Base-by-base conservation (phyloP, 129 eudicot genomes). In the Helianthus tuberosus region DNA sequence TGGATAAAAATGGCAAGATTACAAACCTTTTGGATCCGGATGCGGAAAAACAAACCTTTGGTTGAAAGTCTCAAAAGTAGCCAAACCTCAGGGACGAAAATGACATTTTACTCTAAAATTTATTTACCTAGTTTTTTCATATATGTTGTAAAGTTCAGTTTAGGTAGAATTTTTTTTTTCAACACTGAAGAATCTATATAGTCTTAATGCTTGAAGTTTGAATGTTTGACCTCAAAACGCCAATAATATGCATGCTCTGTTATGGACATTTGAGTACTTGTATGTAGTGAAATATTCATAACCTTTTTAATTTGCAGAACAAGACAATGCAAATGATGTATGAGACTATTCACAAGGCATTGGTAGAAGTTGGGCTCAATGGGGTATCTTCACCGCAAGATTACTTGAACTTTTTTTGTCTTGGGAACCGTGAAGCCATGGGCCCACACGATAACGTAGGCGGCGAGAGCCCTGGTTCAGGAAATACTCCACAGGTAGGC, bases 291-390 rank as follows among this genome's bases (percentile, higher is more conserved):
- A 63, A 41, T 25, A 15, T 38, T 2, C 65, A 54, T 23, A 41
- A 66, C 17, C 39, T 72, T 71, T 8, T 64, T 8, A 71, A 32
- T 44, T 73, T 66, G 47, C 89, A 93, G 97, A 81, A 93, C 49
- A 93, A 90, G 80, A 93, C 98, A 23, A 93, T 93, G 96, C 96
- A 89, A 93, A 93, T 93, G 98, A 93, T 93, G 98, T 93, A 93
- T 43, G 98, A 93, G 83, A 93, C 96, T 4, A 93, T 93, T 8
- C 58, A 86, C 80, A 88, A 88, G 89, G 96, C 98, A 62, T 72
- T 93, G 55, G 90, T 83, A 50, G 98, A 93, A 80, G 98, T 88
- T 23, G 97, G 97, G 70, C 98, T 90, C 41, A 96, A 93, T 76
- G 88, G 87, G 46, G 82, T 89, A 50, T 90, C 62, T 68, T 74